A percentile compares a stretch with the other conserved stretches of the same genome.
phyloP scores from a whole-genome alignment of 257 asterid species.

The Nicotiana tabacum region DNA sequence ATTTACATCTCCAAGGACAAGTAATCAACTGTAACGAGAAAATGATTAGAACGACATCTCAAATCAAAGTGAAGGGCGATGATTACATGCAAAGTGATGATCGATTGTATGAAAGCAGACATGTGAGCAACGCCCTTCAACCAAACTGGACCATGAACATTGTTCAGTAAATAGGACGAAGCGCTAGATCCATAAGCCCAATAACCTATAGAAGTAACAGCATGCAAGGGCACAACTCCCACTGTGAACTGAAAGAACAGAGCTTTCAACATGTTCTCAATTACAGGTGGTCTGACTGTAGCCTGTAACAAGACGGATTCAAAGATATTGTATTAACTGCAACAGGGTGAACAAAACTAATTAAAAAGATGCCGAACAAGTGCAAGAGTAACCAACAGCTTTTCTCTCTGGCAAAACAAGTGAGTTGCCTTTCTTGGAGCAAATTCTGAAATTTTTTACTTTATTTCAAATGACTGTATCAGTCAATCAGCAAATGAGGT shows the following conservation, averaged over 20 bases:
- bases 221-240: slow-evolving; percentile 82
- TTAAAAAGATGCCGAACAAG: no score
- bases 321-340: no score
- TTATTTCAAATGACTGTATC: no score
- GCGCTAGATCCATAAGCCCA: slow-evolving; percentile 88
- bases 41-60: not conserved
- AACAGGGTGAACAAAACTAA: no score
- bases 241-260: slow-evolving; percentile 77
- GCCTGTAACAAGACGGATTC: slow-evolving; percentile 47
- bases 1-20: no score
- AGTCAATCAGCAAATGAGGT: no score
- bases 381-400: no score
- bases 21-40: not conserved
- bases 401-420: no score
- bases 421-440: no score
- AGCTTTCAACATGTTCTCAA: slow-evolving; percentile 75
- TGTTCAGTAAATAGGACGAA: slow-evolving; percentile 73
- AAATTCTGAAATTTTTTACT: no score
- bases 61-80: not conserved
- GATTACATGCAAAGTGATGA: slow-evolving; percentile 60
- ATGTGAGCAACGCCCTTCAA: slow-evolving; percentile 62
- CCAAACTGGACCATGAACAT: slow-evolving; percentile 73
- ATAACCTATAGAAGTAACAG: slow-evolving; percentile 69
- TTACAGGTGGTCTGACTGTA: slow-evolving; percentile 75
- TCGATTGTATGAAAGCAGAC: slow-evolving; percentile 71